A percentile compares a stretch with the other conserved stretches of the same genome.
These are phyloP conservation scores for Papiliotrema terrestris DNA, from an alignment of 1,284 basidiomycete genomes.

Conservation along the genomic window DNA sequence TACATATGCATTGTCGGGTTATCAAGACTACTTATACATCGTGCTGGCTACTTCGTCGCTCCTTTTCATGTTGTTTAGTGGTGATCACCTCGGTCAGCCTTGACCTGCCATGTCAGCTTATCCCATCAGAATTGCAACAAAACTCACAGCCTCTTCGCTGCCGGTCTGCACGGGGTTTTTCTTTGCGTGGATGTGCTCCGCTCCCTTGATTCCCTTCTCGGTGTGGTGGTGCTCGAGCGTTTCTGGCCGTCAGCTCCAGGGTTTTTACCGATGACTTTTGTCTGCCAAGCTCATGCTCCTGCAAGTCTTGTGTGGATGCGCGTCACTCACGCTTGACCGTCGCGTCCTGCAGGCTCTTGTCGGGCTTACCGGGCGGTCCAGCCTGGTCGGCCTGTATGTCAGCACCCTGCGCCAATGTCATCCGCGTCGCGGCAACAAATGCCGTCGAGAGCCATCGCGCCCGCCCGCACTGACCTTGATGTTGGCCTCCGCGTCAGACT, in stretches of 20 bases:
- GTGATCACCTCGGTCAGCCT: constrained; percentile 25
- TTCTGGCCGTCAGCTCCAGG: constrained; percentile 12
- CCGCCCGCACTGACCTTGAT: constrained; percentile 30
- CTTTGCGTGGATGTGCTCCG: constrained; percentile 13
- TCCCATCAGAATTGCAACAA: not conserved
- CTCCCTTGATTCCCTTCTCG: constrained; percentile 11
- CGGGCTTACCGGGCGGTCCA: constrained; percentile 24
- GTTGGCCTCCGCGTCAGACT: constrained; percentile 42
- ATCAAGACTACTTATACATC: not conserved
- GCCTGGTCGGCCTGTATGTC: constrained; percentile 31
- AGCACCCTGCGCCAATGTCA: not conserved
- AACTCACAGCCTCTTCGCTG: constrained; percentile 26
- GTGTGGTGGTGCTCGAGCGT: constrained; percentile 32
- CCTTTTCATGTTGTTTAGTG: not conserved
- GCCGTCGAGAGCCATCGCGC: no score
- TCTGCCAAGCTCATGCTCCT: no score
- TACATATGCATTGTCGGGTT: not conserved
- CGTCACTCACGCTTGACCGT: constrained; percentile 35
- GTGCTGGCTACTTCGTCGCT: not conserved
- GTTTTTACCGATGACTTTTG: no score
- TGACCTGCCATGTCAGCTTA: constrained; percentile 15
- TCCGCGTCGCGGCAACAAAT: not conserved
- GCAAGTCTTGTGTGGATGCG: not conserved
- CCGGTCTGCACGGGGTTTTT: constrained; percentile 8
- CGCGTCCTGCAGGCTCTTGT: constrained; percentile 35